Percentiles rank a stretch among this genome's conserved stretches.
Evolutionary conservation across 257 asterid genomes (phyloP).

Genomic region (Solanum appendiculatum): DNA sequence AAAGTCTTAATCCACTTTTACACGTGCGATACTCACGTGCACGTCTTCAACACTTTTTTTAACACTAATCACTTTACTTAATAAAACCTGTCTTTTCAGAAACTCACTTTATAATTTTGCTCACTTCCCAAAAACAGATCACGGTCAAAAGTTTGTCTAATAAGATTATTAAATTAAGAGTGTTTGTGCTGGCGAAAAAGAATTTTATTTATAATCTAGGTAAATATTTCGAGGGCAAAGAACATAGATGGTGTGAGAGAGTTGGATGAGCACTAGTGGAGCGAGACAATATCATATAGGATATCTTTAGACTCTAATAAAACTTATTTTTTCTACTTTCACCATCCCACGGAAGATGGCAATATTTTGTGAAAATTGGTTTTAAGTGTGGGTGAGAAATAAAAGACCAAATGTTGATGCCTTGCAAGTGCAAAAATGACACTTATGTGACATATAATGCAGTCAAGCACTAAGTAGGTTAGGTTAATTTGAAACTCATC

Average conservation of each 20-base stretch:
- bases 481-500: background rate
- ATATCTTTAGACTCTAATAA: background rate
- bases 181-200: background rate
- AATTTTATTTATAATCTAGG: background rate
- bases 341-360: fast-evolving
- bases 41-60: background rate
- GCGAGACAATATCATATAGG: background rate
- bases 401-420: background rate
- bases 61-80: background rate
- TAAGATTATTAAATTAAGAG: background rate
- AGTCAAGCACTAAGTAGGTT: background rate
- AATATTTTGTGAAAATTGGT: background rate
- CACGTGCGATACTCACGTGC: background rate
- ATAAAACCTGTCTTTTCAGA: background rate
- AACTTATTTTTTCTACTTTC: background rate
- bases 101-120: background rate
- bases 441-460: background rate
- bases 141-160: background rate
- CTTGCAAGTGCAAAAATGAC: background rate
- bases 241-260: background rate
- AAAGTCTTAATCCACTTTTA: background rate
- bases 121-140: slow-evolving; percentile 2
- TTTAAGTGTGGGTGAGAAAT: background rate
- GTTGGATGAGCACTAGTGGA: background rate
- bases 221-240: background rate